phyloP scores from a whole-genome alignment of 176 grass and related monocot species.

The Musa itinerans region DNA sequence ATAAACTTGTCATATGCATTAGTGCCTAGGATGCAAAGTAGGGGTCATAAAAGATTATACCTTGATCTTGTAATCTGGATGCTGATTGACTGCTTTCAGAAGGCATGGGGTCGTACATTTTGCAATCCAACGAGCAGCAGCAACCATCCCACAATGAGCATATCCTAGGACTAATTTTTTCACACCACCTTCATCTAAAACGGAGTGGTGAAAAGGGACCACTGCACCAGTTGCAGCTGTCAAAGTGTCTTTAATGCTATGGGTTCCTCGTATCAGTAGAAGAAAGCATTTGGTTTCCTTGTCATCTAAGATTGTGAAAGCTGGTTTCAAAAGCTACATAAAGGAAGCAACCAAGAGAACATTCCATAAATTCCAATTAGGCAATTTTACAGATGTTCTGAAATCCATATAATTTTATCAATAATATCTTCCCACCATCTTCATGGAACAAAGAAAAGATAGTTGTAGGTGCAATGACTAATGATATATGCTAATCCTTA shows the following conservation, averaged over 20 bases:
- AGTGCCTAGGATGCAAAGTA: slow-evolving; percentile 15
- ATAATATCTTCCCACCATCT: too few relatives aligned
- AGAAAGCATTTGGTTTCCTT: slow-evolving; percentile 65
- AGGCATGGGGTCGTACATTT: slow-evolving; percentile 68
- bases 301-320: slow-evolving; percentile 58
- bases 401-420: background rate
- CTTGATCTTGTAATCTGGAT: slow-evolving; percentile 85
- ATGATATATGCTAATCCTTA: slow-evolving; percentile 41
- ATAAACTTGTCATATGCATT: slow-evolving; percentile 10
- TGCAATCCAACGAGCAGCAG: slow-evolving; percentile 58
- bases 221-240: slow-evolving; percentile 62
- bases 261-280: slow-evolving; percentile 73
- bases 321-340: slow-evolving; percentile 36
- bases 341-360: background rate
- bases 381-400: background rate
- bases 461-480: background rate
- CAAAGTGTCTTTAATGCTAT: slow-evolving; percentile 68
- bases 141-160: slow-evolving; percentile 63
- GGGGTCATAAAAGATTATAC: slow-evolving; percentile 29
- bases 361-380: background rate
- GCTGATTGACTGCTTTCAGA: slow-evolving; percentile 43
- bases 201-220: slow-evolving; percentile 80
- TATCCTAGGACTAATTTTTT: slow-evolving; percentile 76
- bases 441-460: background rate
- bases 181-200: slow-evolving; percentile 68